These are phyloP conservation scores for Pharus latifolius DNA, from an alignment of 176 grass and related monocot genomes.

Conservation along the genomic window DNA sequence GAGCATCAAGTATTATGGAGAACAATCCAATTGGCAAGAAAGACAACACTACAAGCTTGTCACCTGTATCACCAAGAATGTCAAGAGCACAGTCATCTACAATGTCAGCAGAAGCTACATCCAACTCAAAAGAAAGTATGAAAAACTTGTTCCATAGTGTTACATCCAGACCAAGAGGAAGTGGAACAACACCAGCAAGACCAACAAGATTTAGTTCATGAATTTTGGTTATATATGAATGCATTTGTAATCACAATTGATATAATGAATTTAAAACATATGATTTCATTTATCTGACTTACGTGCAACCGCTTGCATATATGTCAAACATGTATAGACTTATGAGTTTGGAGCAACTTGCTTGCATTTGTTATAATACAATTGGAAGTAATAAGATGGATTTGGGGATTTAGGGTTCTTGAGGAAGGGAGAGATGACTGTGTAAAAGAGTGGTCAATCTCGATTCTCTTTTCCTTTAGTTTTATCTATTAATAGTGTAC, in stretches of 20 bases:
- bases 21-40: not conserved
- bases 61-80: not conserved
- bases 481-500: no score
- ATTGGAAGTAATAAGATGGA: no score
- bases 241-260: not conserved
- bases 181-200: not conserved
- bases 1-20: not conserved
- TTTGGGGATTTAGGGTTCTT: no score
- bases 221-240: not conserved
- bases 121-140: not conserved
- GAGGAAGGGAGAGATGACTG: no score
- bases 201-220: slow-evolving; percentile 6
- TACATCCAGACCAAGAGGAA: no score
- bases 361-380: not conserved
- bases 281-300: not conserved
- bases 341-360: not conserved
- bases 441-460: no score
- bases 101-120: not conserved
- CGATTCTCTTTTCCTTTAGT: no score
- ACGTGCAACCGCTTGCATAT: not conserved
- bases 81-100: not conserved
- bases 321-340: not conserved
- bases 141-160: not conserved
- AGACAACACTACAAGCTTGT: not conserved
- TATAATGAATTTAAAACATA: not conserved